These are phyloP conservation scores for Aspergillus piperis DNA, from an alignment of 2,329 filamentous ascomycete species.

Conservation along the genomic window DNA sequence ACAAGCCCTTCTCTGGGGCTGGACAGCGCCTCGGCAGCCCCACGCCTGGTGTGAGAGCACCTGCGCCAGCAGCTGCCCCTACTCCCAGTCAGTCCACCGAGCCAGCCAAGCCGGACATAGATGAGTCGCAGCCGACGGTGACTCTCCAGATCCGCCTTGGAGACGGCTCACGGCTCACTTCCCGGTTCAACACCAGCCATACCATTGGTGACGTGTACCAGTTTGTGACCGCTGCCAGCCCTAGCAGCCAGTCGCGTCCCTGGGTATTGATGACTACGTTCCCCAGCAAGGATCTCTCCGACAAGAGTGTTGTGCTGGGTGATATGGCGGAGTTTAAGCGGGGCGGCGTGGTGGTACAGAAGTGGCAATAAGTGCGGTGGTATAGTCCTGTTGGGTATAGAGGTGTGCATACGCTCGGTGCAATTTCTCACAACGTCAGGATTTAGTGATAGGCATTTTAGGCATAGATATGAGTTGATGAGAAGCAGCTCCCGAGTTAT, in stretches of 20 bases:
- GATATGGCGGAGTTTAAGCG: constrained; percentile 54
- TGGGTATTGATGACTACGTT: constrained; percentile 68
- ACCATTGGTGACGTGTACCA: constrained; percentile 66
- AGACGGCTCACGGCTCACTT: constrained; percentile 61
- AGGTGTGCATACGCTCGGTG: neutral
- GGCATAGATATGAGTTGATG: neutral
- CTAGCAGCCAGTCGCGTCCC: constrained; percentile 50
- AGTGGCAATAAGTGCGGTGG: constrained; percentile 40
- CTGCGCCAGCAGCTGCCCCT: constrained; percentile 35
- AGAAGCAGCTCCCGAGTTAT: neutral
- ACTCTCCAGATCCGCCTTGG: constrained; percentile 65
- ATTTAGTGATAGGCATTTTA: neutral
- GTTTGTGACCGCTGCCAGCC: constrained; percentile 59
- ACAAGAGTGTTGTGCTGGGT: constrained; percentile 51
- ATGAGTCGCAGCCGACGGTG: constrained; percentile 59
- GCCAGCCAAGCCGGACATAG: constrained; percentile 50
- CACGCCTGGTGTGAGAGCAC: constrained; percentile 54
- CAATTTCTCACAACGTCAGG: neutral
- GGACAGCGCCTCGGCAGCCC: constrained; percentile 66
- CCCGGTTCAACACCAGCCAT: constrained; percentile 66
- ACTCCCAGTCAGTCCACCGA: constrained; percentile 24
- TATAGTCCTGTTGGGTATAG: constrained; percentile 1
- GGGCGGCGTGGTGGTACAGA: constrained; percentile 54
- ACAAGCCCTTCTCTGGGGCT: constrained; percentile 62
- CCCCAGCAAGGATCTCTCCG: constrained; percentile 62